Evolutionary conservation across 2,329 filamentous ascomycete genomes (phyloP).

Genomic region (Cladorrhinum sp.): DNA sequence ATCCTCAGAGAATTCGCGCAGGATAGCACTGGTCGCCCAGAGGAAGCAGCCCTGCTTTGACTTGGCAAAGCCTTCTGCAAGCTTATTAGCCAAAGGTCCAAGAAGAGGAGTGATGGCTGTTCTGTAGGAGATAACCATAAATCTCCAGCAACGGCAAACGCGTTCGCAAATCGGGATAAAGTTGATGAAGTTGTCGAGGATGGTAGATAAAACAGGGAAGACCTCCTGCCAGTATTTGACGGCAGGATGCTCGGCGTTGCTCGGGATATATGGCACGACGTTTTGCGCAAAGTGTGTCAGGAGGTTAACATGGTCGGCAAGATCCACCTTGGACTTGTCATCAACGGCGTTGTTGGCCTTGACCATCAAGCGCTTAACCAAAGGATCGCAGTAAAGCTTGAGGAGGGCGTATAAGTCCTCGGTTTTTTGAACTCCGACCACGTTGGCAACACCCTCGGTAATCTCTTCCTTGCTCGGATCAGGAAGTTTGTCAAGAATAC

Average conservation of each 20-base stretch:
- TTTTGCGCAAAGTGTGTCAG: conserved; percentile 85
- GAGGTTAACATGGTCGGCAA: conserved; percentile 90
- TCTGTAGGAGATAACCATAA: conserved; percentile 95
- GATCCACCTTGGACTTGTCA: conserved; percentile 76
- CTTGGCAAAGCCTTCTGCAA: conserved; percentile 77
- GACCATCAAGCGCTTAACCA: conserved; percentile 78
- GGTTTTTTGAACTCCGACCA: conserved; percentile 80
- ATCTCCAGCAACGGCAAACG: conserved; percentile 91
- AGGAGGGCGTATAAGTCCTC: conserved; percentile 79
- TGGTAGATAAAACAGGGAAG: conserved; percentile 79
- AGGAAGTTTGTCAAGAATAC: conserved; percentile 81
- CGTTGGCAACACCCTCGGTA: conserved; percentile 89
- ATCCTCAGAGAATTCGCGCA: conserved; percentile 92
- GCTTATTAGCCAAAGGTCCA: conserved; percentile 79
- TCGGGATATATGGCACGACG: conserved; percentile 70
- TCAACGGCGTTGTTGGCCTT: conserved; percentile 83
- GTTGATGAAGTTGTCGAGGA: conserved; percentile 81
- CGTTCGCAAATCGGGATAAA: conserved; percentile 90
- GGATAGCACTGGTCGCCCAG: conserved; percentile 95
- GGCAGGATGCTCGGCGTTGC: conserved; percentile 75
- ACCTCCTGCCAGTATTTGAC: conserved; percentile 97
- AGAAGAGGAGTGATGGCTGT: conserved; percentile 84
- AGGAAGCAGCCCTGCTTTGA: conserved; percentile 95
- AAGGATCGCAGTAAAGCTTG: conserved; percentile 89
- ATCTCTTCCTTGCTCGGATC: conserved; percentile 89